phyloP scores from a whole-genome alignment of 768 basidiomycete species.

The Daedaleopsis sinensis region DNA sequence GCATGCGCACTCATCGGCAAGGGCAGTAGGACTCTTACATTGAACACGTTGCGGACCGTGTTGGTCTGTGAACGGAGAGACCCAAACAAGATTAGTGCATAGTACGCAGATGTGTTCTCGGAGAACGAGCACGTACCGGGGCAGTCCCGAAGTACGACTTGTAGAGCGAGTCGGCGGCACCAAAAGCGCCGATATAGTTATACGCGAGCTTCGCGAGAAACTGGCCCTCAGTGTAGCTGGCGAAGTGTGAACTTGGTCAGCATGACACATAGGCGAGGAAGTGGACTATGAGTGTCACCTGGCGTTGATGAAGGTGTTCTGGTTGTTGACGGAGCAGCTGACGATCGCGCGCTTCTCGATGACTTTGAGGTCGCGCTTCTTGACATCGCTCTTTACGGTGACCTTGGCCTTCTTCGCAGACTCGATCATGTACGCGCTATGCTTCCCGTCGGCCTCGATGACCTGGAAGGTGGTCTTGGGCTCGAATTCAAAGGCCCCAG shows the following conservation, averaged over 20 bases:
- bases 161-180: slow-evolving; percentile 44
- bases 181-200: slow-evolving; percentile 40
- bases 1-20: background rate
- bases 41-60: slow-evolving; percentile 40
- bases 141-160: slow-evolving; percentile 41
- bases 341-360: slow-evolving; percentile 40
- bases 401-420: slow-evolving; percentile 34
- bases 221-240: slow-evolving; percentile 42
- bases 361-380: slow-evolving; percentile 34
- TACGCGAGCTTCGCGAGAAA: slow-evolving; percentile 37
- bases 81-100: no score
- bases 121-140: slow-evolving; percentile 7
- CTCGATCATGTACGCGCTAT: slow-evolving; percentile 34
- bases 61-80: slow-evolving; percentile 21
- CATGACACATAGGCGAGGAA: slow-evolving; percentile 25
- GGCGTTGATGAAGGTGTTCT: slow-evolving; percentile 42
- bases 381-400: slow-evolving; percentile 39
- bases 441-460: slow-evolving; percentile 23
- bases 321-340: slow-evolving; percentile 40
- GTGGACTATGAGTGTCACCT: slow-evolving; percentile 27
- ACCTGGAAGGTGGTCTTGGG: slow-evolving; percentile 44
- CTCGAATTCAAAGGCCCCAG: slow-evolving; percentile 43
- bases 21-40: background rate
- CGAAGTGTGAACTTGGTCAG: background rate
- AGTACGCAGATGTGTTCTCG: background rate